These are phyloP conservation scores for Paramecium octaurelia DNA, from an alignment of 73 alveolate genomes.

Conservation along the genomic window DNA sequence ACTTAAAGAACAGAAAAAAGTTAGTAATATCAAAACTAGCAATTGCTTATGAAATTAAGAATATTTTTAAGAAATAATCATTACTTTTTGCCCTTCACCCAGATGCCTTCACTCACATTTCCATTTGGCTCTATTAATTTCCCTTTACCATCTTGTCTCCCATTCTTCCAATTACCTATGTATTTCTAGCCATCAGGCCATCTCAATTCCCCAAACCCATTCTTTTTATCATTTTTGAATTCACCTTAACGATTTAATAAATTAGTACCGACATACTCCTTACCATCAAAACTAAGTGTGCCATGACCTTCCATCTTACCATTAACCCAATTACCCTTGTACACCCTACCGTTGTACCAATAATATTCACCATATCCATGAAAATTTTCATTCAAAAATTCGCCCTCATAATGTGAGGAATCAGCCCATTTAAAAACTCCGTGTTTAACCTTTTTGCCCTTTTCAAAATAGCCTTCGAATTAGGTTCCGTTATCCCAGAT, in stretches of 20 bases:
- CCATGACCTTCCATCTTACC: constrained; percentile 45
- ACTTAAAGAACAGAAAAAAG: neutral
- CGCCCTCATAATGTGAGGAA: neutral
- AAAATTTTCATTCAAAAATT: neutral
- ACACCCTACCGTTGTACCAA: constrained; percentile 74
- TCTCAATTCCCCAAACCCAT: neutral
- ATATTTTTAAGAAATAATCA: neutral
- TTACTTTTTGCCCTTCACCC: constrained; percentile 11
- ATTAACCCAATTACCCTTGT: constrained; percentile 47
- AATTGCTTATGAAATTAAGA: neutral
- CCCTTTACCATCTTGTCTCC: neutral
- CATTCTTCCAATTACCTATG: neutral
- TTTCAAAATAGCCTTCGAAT: neutral
- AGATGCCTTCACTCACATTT: neutral
- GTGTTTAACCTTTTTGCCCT: neutral
- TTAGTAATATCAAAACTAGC: no score
- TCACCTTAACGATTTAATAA: neutral
- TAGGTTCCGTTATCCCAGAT: neutral
- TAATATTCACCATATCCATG: constrained; percentile 39
- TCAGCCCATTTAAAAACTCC: constrained; percentile 3
- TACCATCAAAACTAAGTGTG: neutral
- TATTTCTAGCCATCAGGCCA: neutral
- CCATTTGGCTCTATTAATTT: neutral
- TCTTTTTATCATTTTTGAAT: neutral
- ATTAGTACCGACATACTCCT: neutral